Evolutionary conservation across 2,329 filamentous ascomycete genomes (phyloP), one percentile per base, ranked within the genome.

Genomic region (Seiridium cupressi): DNA sequence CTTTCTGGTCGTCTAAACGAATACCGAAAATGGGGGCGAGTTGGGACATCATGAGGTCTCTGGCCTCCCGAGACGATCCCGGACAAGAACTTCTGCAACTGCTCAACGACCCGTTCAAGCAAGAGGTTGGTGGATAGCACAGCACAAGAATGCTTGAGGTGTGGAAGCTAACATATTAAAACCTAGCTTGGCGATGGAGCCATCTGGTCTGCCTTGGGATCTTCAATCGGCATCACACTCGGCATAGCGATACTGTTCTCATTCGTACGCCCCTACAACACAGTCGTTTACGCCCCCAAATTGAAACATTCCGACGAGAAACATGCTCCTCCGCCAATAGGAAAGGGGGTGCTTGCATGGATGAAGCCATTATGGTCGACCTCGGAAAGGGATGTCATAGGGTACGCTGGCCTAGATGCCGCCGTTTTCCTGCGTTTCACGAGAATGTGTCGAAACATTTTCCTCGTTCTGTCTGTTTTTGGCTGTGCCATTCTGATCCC

Each of bases 381-480:
- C 11, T 88, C 85, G 61, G 95, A 99, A 77, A 79, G 87, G 59
- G 84, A 91, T 11, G 76, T 97, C 63, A 83, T 97, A 32, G 84
- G 90, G n/a, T 87, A 90, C 68, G 88, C 97, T 44, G 95, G 95
- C 55, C 81, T 99, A 79, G 95, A 99, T 76, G 95, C 93, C 7
- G 90, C 91, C 7, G 79, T 99, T 53, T 98, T 99, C 73, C 80
- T 99, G 65, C 89, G 94, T 57, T 93, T 97, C 69, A 86, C 89
- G 55, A 84, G 88, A 66, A 98, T 99, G 95, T 91, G 91, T 71
- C 88, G 95, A 62, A 95, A 97, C 72, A 91, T 98, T 64, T 97
- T 98, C 72, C 71, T 90, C 35, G 77, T 85, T 6, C 77, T 97
- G 59, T 84, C 88, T 35, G 64, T 96, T 5, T 74, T 96, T 38